These are phyloP conservation scores for Ceratobasidium sp. DNA, from an alignment of 1,284 basidiomycete species.

Conservation along the genomic window DNA sequence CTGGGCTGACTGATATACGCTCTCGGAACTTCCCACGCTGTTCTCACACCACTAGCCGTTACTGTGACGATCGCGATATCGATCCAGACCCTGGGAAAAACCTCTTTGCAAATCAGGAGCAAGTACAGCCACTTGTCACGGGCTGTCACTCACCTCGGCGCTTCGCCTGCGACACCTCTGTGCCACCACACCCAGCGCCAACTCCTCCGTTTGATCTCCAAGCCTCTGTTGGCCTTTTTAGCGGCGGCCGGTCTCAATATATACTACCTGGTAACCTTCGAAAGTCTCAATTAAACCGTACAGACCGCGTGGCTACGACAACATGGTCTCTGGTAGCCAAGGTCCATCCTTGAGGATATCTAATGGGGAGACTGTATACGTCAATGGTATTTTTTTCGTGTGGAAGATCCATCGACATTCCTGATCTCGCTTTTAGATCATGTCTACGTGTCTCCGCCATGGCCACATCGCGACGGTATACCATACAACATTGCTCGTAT, in stretches of 20 bases:
- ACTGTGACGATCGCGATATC: conserved; percentile 20
- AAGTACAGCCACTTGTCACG: conserved; percentile 28
- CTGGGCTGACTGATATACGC: conserved; percentile 17
- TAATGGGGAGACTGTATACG: conserved; percentile 80
- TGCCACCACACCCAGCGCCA: neutral
- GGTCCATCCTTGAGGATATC: conserved; percentile 40
- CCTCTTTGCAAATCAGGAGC: neutral
- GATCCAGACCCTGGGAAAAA: conserved; percentile 29
- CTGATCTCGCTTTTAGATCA: conserved; percentile 74
- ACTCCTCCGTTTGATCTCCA: neutral
- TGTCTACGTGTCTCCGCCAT: conserved; percentile 92
- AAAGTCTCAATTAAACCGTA: neutral
- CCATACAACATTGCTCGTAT: conserved; percentile 94
- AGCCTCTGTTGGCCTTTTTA: neutral
- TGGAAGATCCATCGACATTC: conserved; percentile 14
- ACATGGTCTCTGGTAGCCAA: conserved; percentile 24
- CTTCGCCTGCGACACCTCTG: neutral
- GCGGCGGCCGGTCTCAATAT: neutral
- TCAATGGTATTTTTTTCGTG: conserved; percentile 69
- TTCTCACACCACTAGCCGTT: conserved; percentile 2
- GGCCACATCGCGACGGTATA: conserved; percentile 88
- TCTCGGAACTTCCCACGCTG: conserved; percentile 23
- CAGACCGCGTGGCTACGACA: conserved; percentile 26
- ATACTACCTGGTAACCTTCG: neutral
- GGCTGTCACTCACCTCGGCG: neutral